Evolutionary conservation across 2,329 filamentous ascomycete genomes (phyloP).

Genomic region (Acephala macrosclerotiorum): DNA sequence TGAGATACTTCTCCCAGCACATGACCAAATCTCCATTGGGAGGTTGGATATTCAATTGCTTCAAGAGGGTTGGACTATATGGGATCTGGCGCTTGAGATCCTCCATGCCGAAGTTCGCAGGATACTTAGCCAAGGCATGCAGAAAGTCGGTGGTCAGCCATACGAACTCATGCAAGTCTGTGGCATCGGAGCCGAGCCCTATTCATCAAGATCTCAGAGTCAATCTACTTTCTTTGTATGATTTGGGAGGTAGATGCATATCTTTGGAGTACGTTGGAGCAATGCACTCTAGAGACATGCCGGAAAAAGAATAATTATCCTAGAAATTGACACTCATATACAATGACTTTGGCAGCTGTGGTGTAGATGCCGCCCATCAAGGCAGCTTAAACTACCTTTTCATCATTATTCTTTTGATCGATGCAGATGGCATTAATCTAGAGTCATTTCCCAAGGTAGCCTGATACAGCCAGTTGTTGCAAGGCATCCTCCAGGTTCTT

Average conservation of each 20-base stretch:
- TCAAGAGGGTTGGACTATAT: background rate
- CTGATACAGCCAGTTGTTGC: background rate
- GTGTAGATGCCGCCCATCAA: conserved; percentile 13
- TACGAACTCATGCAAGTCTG: background rate
- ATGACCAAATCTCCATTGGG: background rate
- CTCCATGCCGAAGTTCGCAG: background rate
- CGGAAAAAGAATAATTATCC: no score
- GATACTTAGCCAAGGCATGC: background rate
- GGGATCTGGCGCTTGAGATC: background rate
- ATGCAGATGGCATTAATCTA: conserved; percentile 12
- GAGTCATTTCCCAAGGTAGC: background rate
- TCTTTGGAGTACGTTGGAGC: no score
- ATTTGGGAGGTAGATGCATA: no score
- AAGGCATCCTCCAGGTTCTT: background rate
- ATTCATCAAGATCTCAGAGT: no score
- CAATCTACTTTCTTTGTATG: no score
- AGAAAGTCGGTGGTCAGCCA: background rate
- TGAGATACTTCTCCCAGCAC: conserved; percentile 5
- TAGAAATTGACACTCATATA: no score
- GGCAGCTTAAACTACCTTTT: background rate
- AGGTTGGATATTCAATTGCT: background rate
- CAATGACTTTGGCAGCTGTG: background rate
- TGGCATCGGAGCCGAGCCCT: background rate
- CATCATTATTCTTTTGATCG: background rate
- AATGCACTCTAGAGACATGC: no score